phyloP scores from a whole-genome alignment of 2,329 filamentous ascomycete species.

The Pseudogymnoascus sp. region DNA sequence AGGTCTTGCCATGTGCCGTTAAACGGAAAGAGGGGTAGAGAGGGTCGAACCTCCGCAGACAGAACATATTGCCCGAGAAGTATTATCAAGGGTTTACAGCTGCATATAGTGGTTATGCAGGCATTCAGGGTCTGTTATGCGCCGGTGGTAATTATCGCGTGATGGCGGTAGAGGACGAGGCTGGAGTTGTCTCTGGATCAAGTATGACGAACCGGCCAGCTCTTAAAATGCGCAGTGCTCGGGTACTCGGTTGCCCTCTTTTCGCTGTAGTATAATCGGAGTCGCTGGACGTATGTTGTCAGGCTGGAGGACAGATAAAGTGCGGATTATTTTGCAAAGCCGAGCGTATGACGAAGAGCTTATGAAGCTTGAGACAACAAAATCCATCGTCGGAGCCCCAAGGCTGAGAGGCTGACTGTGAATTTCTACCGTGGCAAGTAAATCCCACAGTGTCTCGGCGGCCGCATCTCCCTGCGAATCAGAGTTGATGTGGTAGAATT shows the following conservation, averaged over 20 bases:
- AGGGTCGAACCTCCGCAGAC: slow-evolving; percentile 45
- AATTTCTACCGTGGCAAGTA: not conserved
- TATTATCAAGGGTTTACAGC: not conserved
- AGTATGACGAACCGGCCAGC: not conserved
- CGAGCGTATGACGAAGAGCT: not conserved
- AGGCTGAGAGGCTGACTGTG: not conserved
- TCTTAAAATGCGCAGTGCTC: not conserved
- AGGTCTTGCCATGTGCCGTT: not conserved
- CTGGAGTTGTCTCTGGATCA: not conserved
- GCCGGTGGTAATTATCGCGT: not conserved
- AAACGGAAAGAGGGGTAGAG: slow-evolving; percentile 7
- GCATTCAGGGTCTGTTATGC: not conserved
- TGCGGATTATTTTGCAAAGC: not conserved
- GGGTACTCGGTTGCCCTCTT: not conserved
- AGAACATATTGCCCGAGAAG: slow-evolving; percentile 42
- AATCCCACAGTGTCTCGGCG: not conserved
- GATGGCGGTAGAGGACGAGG: not conserved
- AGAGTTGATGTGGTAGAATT: not conserved
- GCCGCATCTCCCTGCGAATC: not conserved
- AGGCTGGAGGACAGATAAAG: not conserved
- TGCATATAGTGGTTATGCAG: not conserved
- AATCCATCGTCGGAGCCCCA: not conserved
- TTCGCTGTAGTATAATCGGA: not conserved
- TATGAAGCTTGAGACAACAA: not conserved
- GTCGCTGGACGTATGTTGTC: not conserved